phyloP scores from a whole-genome alignment of 2,329 filamentous ascomycete species.

The Aureobasidium sp. region DNA sequence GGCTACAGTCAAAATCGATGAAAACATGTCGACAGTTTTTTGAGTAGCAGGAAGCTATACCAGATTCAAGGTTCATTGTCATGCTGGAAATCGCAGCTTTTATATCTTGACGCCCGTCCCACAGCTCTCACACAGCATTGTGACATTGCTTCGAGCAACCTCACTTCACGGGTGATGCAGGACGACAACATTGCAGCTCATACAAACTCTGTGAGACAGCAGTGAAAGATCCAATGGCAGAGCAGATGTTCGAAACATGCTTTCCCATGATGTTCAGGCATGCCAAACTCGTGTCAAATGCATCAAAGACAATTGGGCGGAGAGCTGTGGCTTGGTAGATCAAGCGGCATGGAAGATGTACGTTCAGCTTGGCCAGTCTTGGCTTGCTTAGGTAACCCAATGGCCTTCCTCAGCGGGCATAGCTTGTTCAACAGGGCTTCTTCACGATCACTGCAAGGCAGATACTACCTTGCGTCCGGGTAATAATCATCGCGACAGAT shows the following conservation, averaged over 20 bases:
- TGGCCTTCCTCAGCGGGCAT: background rate
- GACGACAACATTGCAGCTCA: background rate
- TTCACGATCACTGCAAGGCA: too few species aligned
- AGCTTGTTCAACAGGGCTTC: too few species aligned
- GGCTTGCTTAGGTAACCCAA: background rate
- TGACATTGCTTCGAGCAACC: background rate
- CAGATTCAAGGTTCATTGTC: background rate
- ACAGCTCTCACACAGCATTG: too few species aligned
- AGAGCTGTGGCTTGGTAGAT: background rate
- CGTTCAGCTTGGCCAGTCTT: background rate
- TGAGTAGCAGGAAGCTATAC: background rate
- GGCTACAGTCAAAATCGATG: background rate
- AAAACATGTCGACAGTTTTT: background rate
- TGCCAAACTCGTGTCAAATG: slow-evolving; percentile 1
- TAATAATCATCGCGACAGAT: too few species aligned
- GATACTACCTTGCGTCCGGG: too few species aligned
- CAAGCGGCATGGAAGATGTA: background rate
- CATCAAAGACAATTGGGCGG: background rate
- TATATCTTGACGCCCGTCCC: background rate
- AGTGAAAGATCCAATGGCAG: background rate
- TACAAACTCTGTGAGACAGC: background rate
- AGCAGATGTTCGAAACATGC: background rate
- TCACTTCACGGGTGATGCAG: background rate
- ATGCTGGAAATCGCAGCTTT: background rate
- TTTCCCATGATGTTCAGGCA: background rate